Percentiles rank a stretch among this genome's conserved stretches.
Evolutionary conservation across 2,329 filamentous ascomycete species (phyloP).

Genomic region (Penicillium capsulatum): DNA sequence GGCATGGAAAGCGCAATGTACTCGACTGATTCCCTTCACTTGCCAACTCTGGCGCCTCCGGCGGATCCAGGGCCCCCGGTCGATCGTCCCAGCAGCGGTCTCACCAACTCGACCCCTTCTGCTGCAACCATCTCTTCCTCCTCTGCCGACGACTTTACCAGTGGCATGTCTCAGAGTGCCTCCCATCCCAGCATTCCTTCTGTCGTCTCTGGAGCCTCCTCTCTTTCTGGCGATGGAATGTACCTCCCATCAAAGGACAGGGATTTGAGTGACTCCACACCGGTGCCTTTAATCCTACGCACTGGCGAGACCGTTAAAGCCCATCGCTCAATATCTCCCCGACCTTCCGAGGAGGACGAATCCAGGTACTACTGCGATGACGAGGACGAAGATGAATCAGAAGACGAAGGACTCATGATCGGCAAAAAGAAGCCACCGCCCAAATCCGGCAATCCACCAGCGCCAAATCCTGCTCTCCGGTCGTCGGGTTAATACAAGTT

Average conservation of each 20-base stretch:
- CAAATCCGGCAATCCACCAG: conserved; percentile 17
- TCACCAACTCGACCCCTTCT: conserved; percentile 40
- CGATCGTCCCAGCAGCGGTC: conserved; percentile 22
- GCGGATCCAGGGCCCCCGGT: conserved; percentile 13
- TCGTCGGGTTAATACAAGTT: not conserved
- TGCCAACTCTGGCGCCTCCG: conserved; percentile 15
- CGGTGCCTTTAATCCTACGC: conserved; percentile 39
- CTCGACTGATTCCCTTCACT: conserved; percentile 20
- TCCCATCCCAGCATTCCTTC: conserved; percentile 48
- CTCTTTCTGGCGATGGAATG: conserved; percentile 40
- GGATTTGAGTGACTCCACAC: conserved; percentile 24
- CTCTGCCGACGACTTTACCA: conserved; percentile 44
- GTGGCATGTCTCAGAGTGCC: conserved; percentile 46
- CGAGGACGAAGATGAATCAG: conserved; percentile 41
- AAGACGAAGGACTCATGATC: conserved; percentile 42
- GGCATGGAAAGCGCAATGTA: conserved; percentile 25
- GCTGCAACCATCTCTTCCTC: conserved; percentile 46
- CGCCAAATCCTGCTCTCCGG: conserved; percentile 8
- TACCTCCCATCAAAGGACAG: conserved; percentile 21
- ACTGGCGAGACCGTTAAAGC: conserved; percentile 43
- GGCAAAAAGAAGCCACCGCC: conserved; percentile 32
- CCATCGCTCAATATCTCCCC: conserved; percentile 15
- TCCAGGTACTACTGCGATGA: conserved; percentile 41
- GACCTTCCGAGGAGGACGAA: conserved; percentile 36
- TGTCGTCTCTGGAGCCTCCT: conserved; percentile 44